phyloP scores from a whole-genome alignment of 805 yeast genomes.

The Teunomyces cretensis region DNA sequence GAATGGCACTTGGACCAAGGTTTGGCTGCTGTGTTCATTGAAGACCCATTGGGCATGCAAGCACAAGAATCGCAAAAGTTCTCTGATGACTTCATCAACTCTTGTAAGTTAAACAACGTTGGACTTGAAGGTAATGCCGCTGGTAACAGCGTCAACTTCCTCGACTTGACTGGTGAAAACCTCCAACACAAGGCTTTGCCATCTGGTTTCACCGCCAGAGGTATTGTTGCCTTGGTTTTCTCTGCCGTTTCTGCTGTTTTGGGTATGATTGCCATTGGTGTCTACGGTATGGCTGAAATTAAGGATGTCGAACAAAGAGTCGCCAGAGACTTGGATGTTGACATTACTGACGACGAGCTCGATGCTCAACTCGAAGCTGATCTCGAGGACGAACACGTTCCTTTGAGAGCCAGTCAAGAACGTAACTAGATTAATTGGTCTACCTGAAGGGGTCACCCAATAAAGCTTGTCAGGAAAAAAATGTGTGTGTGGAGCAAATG shows the following conservation, averaged over 20 bases:
- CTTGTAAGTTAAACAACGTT: conserved; percentile 60
- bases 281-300: conserved; percentile 86
- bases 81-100: conserved; percentile 56
- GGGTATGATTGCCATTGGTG: conserved; percentile 73
- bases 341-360: conserved; percentile 35
- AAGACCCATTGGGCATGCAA: conserved; percentile 77
- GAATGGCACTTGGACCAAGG: conserved; percentile 99
- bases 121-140: conserved; percentile 83
- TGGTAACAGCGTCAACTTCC: conserved; percentile 60
- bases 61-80: conserved; percentile 49
- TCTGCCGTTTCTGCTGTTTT: conserved; percentile 81
- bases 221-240: conserved; percentile 91
- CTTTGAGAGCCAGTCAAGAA: conserved; percentile 8
- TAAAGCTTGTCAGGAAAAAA: conserved; percentile 12
- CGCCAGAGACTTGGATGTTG: conserved; percentile 52
- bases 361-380: not conserved
- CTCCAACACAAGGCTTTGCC: conserved; percentile 70
- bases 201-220: conserved; percentile 88
- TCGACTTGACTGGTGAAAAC: conserved; percentile 74
- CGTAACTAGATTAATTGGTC: not conserved
- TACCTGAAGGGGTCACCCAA: not conserved
- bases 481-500: conserved; percentile 16
- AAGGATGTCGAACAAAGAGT: conserved; percentile 65
- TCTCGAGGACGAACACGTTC: conserved; percentile 15
- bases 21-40: conserved; percentile 74